Base-by-base conservation (phyloP, 305 asterid species). In the Salvia sclarea region DNA sequence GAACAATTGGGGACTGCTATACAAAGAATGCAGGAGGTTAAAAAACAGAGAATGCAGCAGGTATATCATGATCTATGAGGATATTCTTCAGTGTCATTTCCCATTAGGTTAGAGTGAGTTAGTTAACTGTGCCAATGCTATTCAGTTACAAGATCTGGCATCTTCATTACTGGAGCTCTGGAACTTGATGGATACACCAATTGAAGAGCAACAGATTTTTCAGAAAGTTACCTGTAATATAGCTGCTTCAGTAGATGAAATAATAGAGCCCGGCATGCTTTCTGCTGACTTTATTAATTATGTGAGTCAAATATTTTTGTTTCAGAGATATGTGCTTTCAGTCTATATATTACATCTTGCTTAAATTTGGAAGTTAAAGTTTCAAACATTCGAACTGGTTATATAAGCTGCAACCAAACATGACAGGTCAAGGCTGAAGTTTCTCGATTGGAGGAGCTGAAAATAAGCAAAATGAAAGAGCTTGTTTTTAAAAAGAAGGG, bases 131-230 rank as follows among this genome's bases (percentile, higher is more conserved):
- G 54, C 41, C 43, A 49, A 43, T 75, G 49, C 58, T 72, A 49
- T 60, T 63, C 79, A 95, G 99, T 79, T 95, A 50, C 97, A 88
- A 91, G 96, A 91, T 78, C 91, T 91, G 2, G 97, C 94, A n/a
- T 82, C 95, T 53, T 86, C 99, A 48, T 75, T 95, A 79, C 75
- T 95, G 83, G 95, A 91, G 86, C 88, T 91, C 28, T 95, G 99
- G 99, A 91, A 92, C 79, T 88, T 95, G 86, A 89, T 95, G 99
- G 99, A 95, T 83, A 95, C 95, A 8, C 98, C 99, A 53, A 41
- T 78, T 65, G 98, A 92, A 76, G 99, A 92, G 88, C 98, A 92
- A 65, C 94, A 85, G 63, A 66, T 53, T 28, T 88, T 89, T 81
- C 99, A 89, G 78, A 92, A 84, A 65, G 97, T 92, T 76, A 92